Conservation (phyloP, 2,329 filamentous ascomycete species). For the Fusarium lateritium region DNA sequence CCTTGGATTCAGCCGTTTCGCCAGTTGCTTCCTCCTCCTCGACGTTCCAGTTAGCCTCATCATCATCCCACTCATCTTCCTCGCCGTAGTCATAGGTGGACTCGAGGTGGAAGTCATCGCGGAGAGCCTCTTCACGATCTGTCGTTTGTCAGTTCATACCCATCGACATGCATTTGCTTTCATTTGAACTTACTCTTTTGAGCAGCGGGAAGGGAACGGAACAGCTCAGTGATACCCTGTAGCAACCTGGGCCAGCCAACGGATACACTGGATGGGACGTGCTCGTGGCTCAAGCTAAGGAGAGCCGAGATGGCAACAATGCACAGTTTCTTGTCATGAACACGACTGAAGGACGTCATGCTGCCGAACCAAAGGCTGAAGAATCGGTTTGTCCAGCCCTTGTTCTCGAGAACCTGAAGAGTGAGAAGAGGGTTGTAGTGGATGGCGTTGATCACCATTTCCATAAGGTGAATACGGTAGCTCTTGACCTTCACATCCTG, state of each 20-base stretch:
- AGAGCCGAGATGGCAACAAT: constrained; percentile 93
- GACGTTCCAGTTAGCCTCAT: constrained; percentile 84
- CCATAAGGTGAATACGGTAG: constrained; percentile 96
- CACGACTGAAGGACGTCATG: constrained; percentile 92
- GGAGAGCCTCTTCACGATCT: constrained; percentile 93
- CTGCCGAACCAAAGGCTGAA: constrained; percentile 98
- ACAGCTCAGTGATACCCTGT: constrained; percentile 88
- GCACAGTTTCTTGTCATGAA: constrained; percentile 98
- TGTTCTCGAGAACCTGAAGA: constrained; percentile 88
- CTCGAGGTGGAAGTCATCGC: constrained; percentile 85
- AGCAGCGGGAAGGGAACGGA: constrained; percentile 90
- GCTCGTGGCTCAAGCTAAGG: constrained; percentile 81
- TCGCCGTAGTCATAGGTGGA: constrained; percentile 75
- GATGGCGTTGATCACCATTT: constrained; percentile 98
- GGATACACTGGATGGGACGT: constrained; percentile 92
- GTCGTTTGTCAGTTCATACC: constrained; percentile 46
- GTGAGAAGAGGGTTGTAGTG: constrained; percentile 95
- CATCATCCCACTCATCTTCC: constrained; percentile 87
- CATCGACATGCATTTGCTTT: no score
- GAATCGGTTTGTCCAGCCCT: constrained; percentile 98
- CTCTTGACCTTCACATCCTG: constrained; percentile 90
- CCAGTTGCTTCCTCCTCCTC: constrained; percentile 80
- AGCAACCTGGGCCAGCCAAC: constrained; percentile 95
- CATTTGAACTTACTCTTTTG: constrained; percentile 77
- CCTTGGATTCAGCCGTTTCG: constrained; percentile 77